Evolutionary conservation across 139 green algal species (phyloP).

Genomic region (Bryopsis sp.): DNA sequence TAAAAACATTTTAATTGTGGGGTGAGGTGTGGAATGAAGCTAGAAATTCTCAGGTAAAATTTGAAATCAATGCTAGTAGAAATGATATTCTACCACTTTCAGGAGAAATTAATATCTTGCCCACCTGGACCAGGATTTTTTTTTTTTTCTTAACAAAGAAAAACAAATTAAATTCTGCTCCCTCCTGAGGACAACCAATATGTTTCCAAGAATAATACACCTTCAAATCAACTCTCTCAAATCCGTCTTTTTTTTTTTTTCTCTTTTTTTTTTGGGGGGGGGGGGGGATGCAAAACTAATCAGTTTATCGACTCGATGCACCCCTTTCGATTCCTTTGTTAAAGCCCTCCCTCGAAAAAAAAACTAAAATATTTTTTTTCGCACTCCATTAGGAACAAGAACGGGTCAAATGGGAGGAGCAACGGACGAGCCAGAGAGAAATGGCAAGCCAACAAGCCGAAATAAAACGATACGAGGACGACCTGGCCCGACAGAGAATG

Average conservation of each 20-base stretch:
- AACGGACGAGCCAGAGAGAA: conserved; percentile 53
- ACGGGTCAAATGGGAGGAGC: conserved; percentile 75
- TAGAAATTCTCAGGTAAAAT: neutral
- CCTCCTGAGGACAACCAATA: too few relatives aligned
- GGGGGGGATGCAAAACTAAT: conserved; percentile 8
- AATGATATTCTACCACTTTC: neutral
- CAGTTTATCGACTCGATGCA: neutral
- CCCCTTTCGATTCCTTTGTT: neutral
- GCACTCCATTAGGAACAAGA: conserved; percentile 61
- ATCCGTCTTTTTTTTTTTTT: neutral
- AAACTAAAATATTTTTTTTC: neutral
- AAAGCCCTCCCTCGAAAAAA: neutral
- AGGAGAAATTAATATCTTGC: too few relatives aligned
- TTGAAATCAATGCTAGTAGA: neutral
- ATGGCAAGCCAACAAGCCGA: conserved; percentile 75
- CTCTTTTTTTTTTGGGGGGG: too few relatives aligned
- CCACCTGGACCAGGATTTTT: too few relatives aligned
- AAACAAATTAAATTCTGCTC: too few relatives aligned
- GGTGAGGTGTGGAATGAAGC: neutral
- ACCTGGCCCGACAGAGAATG: conserved; percentile 58
- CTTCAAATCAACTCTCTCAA: neutral
- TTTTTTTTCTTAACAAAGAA: too few relatives aligned
- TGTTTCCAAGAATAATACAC: too few relatives aligned
- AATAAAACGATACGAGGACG: conserved; percentile 76
- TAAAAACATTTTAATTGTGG: conserved; percentile 8